Evolutionary conservation across 2,329 filamentous ascomycete species (phyloP).

Genomic region (Penicillium sp.): DNA sequence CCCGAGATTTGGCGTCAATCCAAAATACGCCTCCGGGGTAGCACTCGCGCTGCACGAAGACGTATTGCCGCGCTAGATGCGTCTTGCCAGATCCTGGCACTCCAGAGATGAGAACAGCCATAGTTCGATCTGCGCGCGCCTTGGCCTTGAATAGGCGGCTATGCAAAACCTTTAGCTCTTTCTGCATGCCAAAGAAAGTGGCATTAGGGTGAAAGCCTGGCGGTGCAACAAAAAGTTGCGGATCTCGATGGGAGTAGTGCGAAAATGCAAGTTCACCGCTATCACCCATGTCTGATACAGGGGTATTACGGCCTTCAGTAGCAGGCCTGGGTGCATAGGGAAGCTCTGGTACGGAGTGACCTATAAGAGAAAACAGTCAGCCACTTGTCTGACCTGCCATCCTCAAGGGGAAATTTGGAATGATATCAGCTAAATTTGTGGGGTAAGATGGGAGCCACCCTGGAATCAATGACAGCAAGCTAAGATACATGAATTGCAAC

Average conservation of each 20-base stretch:
- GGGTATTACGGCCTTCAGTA: slow-evolving; percentile 26
- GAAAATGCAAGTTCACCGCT: slow-evolving; percentile 24
- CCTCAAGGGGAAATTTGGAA: slow-evolving; percentile 10
- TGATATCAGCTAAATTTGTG: slow-evolving; percentile 18
- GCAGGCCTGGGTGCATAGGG: slow-evolving; percentile 13
- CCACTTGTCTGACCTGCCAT: slow-evolving; percentile 26
- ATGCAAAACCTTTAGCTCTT: slow-evolving; percentile 60
- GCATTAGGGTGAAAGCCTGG: slow-evolving; percentile 63
- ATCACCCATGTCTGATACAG: slow-evolving; percentile 24
- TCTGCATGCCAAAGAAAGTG: slow-evolving; percentile 61
- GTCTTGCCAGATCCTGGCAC: slow-evolving; percentile 69
- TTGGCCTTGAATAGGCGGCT: slow-evolving; percentile 59
- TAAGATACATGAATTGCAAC: slow-evolving; percentile 16
- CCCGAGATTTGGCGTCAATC: slow-evolving; percentile 62
- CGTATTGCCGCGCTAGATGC: slow-evolving; percentile 67
- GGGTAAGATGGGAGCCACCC: slow-evolving; percentile 20
- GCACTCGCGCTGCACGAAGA: slow-evolving; percentile 58
- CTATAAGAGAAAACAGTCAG: slow-evolving; percentile 39
- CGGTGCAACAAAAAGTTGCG: slow-evolving; percentile 48
- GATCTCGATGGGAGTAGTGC: slow-evolving; percentile 23
- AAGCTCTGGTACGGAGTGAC: slow-evolving; percentile 26
- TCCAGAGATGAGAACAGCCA: slow-evolving; percentile 64
- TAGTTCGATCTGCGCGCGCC: slow-evolving; percentile 58
- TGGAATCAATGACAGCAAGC: background rate
- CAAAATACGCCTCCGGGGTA: slow-evolving; percentile 70